Percentiles rank a stretch among this genome's conserved stretches.
phyloP scores from a whole-genome alignment of 176 grass and related monocot genomes.

The Oryza punctata region DNA sequence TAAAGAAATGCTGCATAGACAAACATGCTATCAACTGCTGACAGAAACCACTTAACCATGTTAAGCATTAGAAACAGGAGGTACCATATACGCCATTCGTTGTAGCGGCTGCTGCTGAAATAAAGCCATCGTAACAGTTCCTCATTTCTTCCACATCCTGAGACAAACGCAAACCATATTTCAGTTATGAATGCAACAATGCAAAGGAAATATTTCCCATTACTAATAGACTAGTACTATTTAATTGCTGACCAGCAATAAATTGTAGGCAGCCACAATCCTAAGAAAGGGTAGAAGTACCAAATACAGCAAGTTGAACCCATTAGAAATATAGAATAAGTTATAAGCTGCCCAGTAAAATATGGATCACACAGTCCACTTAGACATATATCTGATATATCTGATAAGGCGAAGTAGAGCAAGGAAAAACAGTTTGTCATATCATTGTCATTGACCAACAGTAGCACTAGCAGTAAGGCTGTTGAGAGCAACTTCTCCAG shows the following conservation, averaged over 20 bases:
- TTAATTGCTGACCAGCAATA: neutral
- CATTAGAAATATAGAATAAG: neutral
- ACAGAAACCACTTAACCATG: slow-evolving; percentile 12
- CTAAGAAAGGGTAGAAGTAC: neutral
- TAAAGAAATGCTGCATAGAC: slow-evolving; percentile 5
- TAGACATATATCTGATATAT: neutral
- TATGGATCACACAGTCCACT: neutral
- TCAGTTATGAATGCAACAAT: slow-evolving; percentile 13
- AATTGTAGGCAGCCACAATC: neutral
- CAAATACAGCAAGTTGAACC: too few species aligned
- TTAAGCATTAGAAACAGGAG: slow-evolving; percentile 44
- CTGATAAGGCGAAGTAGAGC: neutral
- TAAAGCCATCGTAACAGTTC: slow-evolving; percentile 80
- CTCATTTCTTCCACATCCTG: slow-evolving; percentile 88
- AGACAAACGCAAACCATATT: slow-evolving; percentile 15
- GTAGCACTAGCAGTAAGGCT: neutral
- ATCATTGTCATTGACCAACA: neutral
- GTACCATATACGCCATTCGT: slow-evolving; percentile 89
- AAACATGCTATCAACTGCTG: slow-evolving; percentile 1
- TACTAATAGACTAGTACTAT: neutral
- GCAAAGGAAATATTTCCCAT: neutral
- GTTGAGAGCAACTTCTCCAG: neutral
- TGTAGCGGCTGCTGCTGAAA: slow-evolving; percentile 79
- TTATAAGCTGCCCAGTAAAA: neutral
- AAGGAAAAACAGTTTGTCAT: neutral